Evolutionary conservation across 768 basidiomycete genomes (phyloP).

Genomic region (Pisolithus marmoratus): DNA sequence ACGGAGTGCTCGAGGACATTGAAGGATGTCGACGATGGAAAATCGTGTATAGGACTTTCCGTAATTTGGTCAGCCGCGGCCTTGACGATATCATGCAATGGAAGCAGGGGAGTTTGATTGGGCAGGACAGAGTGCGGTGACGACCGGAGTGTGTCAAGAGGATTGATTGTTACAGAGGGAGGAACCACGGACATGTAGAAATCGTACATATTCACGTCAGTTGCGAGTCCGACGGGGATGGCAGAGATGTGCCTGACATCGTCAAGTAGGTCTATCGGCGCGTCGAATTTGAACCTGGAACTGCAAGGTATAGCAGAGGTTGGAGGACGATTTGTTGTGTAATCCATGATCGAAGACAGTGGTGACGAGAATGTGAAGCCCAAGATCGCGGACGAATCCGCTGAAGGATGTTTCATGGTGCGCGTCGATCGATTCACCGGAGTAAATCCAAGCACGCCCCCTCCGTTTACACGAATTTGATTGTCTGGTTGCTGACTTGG

Average conservation of each 20-base stretch:
- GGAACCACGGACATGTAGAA: slow-evolving; percentile 10
- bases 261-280: slow-evolving; percentile 5
- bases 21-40: slow-evolving; percentile 24
- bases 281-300: neutral
- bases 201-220: slow-evolving; percentile 33
- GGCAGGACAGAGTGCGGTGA: neutral
- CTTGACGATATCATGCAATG: too few species aligned
- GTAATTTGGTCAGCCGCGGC: neutral
- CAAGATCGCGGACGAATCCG: neutral
- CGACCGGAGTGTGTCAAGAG: slow-evolving; percentile 27
- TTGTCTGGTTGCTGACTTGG: neutral
- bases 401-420: neutral
- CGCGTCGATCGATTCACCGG: neutral
- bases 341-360: neutral
- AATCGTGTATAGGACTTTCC: slow-evolving; percentile 5
- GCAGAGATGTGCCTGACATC: slow-evolving; percentile 7
- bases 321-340: neutral
- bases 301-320: neutral
- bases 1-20: slow-evolving; percentile 28
- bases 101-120: too few species aligned
- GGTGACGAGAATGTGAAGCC: neutral
- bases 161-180: slow-evolving; percentile 31
- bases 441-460: neutral
- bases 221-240: slow-evolving; percentile 21
- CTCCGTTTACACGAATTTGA: slow-evolving; percentile 6